phyloP scores from a whole-genome alignment of 345 rosid genomes.

The Reutealis trisperma region DNA sequence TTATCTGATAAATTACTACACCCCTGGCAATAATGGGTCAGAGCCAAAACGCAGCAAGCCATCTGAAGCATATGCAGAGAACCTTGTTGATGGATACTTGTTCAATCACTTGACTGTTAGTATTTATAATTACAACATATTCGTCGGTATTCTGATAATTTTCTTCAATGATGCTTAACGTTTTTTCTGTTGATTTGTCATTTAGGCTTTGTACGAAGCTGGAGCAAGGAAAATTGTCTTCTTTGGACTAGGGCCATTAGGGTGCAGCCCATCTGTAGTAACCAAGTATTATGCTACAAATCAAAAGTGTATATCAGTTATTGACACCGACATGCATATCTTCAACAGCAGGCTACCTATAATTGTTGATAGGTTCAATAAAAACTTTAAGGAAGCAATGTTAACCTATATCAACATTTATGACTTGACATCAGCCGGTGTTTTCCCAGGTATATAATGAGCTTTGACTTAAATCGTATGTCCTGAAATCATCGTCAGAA shows the following conservation, averaged over 20 bases:
- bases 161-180: too few relatives aligned
- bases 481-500: too few relatives aligned
- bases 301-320: not conserved
- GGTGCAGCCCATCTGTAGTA: constrained; percentile 2
- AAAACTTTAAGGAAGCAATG: not conserved
- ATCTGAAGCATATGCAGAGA: not conserved
- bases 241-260: constrained; percentile 6
- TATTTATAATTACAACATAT: not conserved
- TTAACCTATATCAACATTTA: constrained; percentile 7
- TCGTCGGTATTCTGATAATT: too few relatives aligned
- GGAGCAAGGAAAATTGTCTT: constrained; percentile 7
- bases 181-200: not conserved
- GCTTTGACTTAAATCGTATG: not conserved
- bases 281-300: not conserved
- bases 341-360: not conserved
- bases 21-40: not conserved
- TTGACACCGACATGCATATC: not conserved
- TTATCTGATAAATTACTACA: not conserved
- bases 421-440: not conserved
- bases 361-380: not conserved
- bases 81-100: not conserved
- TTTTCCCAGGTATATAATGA: constrained; percentile 1
- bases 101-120: constrained; percentile 1
- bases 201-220: not conserved
- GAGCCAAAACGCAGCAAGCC: not conserved